Evolutionary conservation across 495 filamentous ascomycete genomes (phyloP).

Genomic region (Penicillium ochrochloron): DNA sequence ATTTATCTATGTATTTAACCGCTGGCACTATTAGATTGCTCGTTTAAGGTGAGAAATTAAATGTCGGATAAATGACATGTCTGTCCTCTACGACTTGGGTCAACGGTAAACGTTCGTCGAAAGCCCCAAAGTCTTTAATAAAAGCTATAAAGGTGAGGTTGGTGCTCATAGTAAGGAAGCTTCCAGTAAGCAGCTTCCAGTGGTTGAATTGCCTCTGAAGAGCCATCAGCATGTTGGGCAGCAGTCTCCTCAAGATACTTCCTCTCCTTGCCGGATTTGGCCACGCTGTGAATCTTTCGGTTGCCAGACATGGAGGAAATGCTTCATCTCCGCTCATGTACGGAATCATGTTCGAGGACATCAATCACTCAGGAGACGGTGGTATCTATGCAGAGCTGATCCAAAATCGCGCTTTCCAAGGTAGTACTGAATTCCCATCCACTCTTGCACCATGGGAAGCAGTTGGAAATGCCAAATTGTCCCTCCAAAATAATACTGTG

Average conservation of each 20-base stretch:
- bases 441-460: conserved; percentile 4
- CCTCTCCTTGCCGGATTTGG: neutral
- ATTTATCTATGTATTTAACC: neutral
- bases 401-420: conserved; percentile 66
- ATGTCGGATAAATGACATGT: conserved; percentile 1
- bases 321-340: conserved; percentile 54
- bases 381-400: conserved; percentile 74
- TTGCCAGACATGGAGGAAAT: conserved; percentile 42
- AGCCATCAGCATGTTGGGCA: conserved; percentile 4
- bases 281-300: neutral
- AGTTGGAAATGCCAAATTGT: neutral
- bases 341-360: conserved; percentile 67
- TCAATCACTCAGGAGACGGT: conserved; percentile 73
- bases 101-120: neutral
- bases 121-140: neutral
- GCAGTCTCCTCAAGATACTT: neutral
- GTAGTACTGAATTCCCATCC: neutral
- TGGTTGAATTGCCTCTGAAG: conserved; percentile 1
- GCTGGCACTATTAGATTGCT: neutral
- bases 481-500: neutral
- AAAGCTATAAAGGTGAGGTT: neutral
- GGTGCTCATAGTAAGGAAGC: neutral
- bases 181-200: conserved; percentile 2
- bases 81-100: neutral
- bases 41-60: neutral